phyloP scores from a whole-genome alignment of 371 early-diverging fungal genomes.

The Apophysomyces ossiformis region DNA sequence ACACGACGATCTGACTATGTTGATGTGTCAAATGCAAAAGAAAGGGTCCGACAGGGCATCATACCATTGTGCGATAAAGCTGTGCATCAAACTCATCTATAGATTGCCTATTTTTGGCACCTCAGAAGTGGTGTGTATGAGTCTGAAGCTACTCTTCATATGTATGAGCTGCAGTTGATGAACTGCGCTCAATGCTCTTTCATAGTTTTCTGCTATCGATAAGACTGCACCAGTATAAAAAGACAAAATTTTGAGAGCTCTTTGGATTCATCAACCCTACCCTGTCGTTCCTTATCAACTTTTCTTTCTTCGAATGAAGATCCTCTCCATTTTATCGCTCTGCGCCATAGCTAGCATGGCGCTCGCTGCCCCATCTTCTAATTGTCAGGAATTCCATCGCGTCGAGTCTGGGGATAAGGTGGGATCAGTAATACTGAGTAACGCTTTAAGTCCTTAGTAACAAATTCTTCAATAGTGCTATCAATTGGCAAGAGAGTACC shows the following conservation, averaged over 20 bases:
- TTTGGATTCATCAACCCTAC: neutral
- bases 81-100: neutral
- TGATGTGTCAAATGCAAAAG: neutral
- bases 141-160: neutral
- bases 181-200: neutral
- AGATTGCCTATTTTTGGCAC: neutral
- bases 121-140: neutral
- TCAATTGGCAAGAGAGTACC: neutral
- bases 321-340: neutral
- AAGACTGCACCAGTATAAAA: neutral
- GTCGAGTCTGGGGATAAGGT: neutral
- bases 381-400: neutral
- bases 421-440: neutral
- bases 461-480: neutral
- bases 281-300: neutral
- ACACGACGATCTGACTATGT: neutral
- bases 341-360: neutral
- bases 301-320: neutral
- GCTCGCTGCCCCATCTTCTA: neutral
- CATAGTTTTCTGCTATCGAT: neutral
- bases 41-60: neutral
- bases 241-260: neutral
- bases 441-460: neutral
- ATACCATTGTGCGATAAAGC: neutral
- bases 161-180: neutral